These are phyloP conservation scores for Daldinia concentrica DNA, from an alignment of 495 filamentous ascomycete species.

Conservation along the genomic window DNA sequence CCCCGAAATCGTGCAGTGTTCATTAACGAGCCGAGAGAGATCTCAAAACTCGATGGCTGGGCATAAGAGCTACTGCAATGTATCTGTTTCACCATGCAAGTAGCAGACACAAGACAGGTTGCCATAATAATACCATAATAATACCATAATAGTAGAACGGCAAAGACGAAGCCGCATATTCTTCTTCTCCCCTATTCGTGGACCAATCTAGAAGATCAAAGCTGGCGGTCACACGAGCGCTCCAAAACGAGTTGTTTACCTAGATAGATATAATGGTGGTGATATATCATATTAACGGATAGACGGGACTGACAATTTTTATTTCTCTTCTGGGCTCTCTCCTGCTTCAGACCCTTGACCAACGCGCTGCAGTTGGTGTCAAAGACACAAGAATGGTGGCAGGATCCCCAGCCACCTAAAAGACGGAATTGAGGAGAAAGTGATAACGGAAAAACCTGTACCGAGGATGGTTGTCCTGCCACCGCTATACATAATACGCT, in stretches of 20 bases:
- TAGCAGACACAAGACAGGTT: conserved; percentile 1
- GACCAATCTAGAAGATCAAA: not conserved
- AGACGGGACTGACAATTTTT: conserved; percentile 15
- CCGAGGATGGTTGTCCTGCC: conserved; percentile 14
- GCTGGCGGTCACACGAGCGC: not conserved
- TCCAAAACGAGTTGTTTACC: not conserved
- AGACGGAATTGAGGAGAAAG: conserved; percentile 4
- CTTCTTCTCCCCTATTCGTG: not conserved
- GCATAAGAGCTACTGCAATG: conserved; percentile 23
- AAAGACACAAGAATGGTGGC: not conserved
- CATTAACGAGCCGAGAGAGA: conserved; percentile 11
- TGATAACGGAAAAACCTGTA: conserved; percentile 26
- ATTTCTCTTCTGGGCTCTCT: conserved; percentile 2
- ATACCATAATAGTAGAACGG: conserved; percentile 12
- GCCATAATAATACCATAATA: conserved; percentile 7
- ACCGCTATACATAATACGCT: not conserved
- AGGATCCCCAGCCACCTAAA: conserved; percentile 22
- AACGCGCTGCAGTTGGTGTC: conserved; percentile 7
- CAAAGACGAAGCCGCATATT: not conserved
- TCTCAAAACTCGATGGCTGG: conserved; percentile 25
- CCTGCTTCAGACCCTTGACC: conserved; percentile 35
- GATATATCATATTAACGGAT: conserved; percentile 22
- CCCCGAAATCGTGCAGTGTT: conserved; percentile 28
- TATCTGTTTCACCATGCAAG: conserved; percentile 32
- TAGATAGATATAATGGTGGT: not conserved